A percentile compares a stretch with the other conserved stretches of the same genome.
These are phyloP conservation scores for Globisporangium sylvaticum DNA, from an alignment of 352 stramenopile species.

Conservation along the genomic window DNA sequence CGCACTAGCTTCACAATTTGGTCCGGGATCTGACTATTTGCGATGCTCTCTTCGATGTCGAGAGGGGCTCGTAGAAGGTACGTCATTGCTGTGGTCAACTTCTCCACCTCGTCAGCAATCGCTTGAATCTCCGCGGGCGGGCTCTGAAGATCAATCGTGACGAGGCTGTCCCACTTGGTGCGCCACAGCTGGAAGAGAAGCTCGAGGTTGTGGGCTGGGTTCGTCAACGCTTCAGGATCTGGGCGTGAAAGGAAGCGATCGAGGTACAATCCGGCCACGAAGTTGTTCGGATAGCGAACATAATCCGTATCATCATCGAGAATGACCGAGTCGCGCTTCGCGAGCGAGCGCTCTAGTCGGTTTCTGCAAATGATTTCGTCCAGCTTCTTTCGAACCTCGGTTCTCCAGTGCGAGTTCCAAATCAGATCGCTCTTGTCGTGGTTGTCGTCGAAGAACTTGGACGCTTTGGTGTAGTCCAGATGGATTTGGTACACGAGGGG, in stretches of 20 bases:
- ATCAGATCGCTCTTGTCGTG: conserved; percentile 83
- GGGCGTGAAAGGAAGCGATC: conserved; percentile 67
- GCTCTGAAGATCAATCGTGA: conserved; percentile 62
- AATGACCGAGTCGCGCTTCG: conserved; percentile 77
- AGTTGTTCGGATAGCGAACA: conserved; percentile 59
- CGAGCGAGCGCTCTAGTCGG: conserved; percentile 57
- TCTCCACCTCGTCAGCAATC: conserved; percentile 53
- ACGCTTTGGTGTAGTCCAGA: conserved; percentile 62
- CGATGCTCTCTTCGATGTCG: conserved; percentile 67
- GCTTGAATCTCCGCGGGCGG: conserved; percentile 45
- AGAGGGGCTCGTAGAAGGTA: conserved; percentile 64
- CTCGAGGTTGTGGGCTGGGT: conserved; percentile 75
- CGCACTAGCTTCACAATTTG: conserved; percentile 75
- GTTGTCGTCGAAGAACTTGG: conserved; percentile 80
- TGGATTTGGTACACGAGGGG: conserved; percentile 83
- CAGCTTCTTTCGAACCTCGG: conserved; percentile 68
- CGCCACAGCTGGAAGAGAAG: conserved; percentile 72
- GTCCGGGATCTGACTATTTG: conserved; percentile 58
- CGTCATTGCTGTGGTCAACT: conserved; percentile 65
- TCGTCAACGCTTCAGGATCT: conserved; percentile 70
- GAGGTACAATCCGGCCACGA: conserved; percentile 70
- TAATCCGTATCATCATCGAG: conserved; percentile 62
- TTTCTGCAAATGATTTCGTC: conserved; percentile 80
- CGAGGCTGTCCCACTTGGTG: conserved; percentile 47
- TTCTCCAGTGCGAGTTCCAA: conserved; percentile 77